phyloP scores from a whole-genome alignment of 306 rosid genomes.

The Hippophae rhamnoides region DNA sequence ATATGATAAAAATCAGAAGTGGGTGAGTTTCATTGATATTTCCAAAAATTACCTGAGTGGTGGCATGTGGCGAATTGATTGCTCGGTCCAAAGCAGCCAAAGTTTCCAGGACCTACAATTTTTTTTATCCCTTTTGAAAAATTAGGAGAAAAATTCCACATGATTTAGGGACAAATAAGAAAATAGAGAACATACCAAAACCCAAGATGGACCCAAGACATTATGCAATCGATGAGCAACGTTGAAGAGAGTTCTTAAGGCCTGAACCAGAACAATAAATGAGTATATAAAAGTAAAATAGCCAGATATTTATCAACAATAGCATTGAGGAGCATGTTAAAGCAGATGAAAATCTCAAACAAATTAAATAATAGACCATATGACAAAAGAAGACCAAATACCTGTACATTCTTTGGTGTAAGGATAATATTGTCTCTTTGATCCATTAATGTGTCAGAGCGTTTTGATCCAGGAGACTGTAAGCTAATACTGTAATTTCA shows the following conservation, averaged over 20 bases:
- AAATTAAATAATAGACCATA: not conserved
- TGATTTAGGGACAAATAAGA: constrained; percentile 8
- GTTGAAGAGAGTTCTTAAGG: constrained; percentile 95
- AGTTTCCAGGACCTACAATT: constrained; percentile 83
- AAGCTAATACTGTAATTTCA: constrained; percentile 50
- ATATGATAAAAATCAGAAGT: constrained; percentile 13
- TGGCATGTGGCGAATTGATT: constrained; percentile 94
- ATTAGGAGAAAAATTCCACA: constrained; percentile 11
- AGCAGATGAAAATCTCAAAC: not conserved
- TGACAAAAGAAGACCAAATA: constrained; percentile 18
- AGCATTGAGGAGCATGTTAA: constrained; percentile 6
- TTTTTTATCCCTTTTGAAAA: constrained; percentile 1
- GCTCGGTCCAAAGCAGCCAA: constrained; percentile 94
- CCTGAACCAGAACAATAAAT: constrained; percentile 44
- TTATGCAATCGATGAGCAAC: constrained; percentile 90
- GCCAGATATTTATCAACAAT: constrained; percentile 14
- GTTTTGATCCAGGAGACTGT: constrained; percentile 78
- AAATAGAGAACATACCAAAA: constrained; percentile 57
- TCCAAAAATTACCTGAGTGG: constrained; percentile 63
- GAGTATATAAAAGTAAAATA: constrained; percentile 8
- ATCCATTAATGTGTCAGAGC: constrained; percentile 58
- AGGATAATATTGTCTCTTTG: constrained; percentile 78
- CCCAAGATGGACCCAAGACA: constrained; percentile 98
- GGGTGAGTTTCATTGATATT: constrained; percentile 8
- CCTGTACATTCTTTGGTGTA: constrained; percentile 98